These are phyloP conservation scores for Aspergillus pseudonomiae DNA, from an alignment of 2,329 filamentous ascomycete genomes.

Conservation along the genomic window DNA sequence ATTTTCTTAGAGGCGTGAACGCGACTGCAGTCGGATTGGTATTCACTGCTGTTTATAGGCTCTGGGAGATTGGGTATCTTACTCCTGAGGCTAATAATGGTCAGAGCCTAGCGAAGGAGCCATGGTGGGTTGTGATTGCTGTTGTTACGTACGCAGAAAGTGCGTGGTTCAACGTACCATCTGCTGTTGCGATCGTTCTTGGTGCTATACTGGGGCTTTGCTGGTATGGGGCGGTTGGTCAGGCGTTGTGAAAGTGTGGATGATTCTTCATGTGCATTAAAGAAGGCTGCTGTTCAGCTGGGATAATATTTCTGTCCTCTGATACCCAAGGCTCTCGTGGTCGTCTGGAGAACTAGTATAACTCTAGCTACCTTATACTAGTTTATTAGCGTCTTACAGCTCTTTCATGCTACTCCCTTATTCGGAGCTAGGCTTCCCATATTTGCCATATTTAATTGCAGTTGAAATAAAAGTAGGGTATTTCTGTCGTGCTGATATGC, in stretches of 20 bases:
- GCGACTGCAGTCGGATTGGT: conserved; percentile 64
- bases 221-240: conserved; percentile 50
- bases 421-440: too few relatives aligned
- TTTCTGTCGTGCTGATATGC: too few relatives aligned
- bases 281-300: too few relatives aligned
- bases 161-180: conserved; percentile 51
- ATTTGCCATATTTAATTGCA: too few relatives aligned
- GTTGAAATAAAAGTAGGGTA: too few relatives aligned
- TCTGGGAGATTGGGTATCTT: conserved; percentile 66
- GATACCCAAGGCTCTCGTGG: not conserved
- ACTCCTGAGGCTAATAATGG: conserved; percentile 53
- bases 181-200: conserved; percentile 49
- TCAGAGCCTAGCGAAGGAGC: conserved; percentile 58
- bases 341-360: not conserved
- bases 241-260: not conserved
- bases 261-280: too few relatives aligned
- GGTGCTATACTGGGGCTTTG: conserved; percentile 53
- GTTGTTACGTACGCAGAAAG: conserved; percentile 53
- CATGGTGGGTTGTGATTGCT: conserved; percentile 66
- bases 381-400: too few relatives aligned
- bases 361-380: not conserved
- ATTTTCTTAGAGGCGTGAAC: conserved; percentile 59
- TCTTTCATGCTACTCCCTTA: too few relatives aligned
- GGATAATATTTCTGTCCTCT: too few relatives aligned
- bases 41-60: conserved; percentile 65